These are phyloP conservation scores for Prunus salicina DNA, from an alignment of 306 rosid genomes.

Conservation along the genomic window DNA sequence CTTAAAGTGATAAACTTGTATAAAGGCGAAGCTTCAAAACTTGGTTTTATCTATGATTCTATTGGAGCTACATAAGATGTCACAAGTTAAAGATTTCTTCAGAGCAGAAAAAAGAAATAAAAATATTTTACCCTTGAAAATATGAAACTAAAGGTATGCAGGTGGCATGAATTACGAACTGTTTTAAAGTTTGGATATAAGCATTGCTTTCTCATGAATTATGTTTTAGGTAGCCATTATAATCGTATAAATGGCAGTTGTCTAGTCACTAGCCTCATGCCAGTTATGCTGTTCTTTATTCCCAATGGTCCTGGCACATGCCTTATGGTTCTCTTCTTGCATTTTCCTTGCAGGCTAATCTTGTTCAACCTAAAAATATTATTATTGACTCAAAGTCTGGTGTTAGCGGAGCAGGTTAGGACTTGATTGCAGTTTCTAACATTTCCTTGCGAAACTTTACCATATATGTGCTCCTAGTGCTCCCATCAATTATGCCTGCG, in stretches of 20 bases:
- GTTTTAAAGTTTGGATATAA: neutral
- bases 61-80: neutral
- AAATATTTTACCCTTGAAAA: neutral
- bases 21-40: neutral
- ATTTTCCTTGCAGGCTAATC: slow-evolving; percentile 62
- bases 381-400: slow-evolving; percentile 93
- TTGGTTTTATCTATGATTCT: neutral
- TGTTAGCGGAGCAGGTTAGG: slow-evolving; percentile 93
- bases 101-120: neutral
- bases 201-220: neutral
- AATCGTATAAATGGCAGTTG: neutral
- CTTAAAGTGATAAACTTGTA: neutral
- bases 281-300: slow-evolving; percentile 12
- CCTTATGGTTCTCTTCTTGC: slow-evolving; percentile 22
- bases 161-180: neutral
- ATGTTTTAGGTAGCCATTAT: neutral
- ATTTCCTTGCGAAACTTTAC: slow-evolving; percentile 2
- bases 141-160: neutral
- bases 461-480: neutral
- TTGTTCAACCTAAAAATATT: slow-evolving; percentile 50
- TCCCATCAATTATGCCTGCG: slow-evolving; percentile 3
- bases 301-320: neutral
- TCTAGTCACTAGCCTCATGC: slow-evolving; percentile 3
- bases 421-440: slow-evolving; percentile 23
- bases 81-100: neutral